A percentile compares a stretch with the other conserved stretches of the same genome.
Evolutionary conservation across 495 filamentous ascomycete genomes (phyloP).

Genomic region (Trichoderma erinaceum): DNA sequence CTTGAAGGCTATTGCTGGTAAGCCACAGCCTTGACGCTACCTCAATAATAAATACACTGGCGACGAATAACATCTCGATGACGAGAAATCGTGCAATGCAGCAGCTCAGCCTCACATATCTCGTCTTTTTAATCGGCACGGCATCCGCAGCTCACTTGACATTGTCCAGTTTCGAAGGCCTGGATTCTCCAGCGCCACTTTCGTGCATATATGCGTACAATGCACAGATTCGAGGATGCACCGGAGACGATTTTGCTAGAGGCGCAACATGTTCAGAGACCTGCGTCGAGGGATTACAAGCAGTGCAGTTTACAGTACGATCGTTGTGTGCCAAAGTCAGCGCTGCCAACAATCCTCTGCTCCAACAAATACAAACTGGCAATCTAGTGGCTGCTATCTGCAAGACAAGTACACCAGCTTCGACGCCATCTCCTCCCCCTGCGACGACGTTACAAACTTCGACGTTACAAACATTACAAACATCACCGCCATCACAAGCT

Average conservation of each 20-base stretch:
- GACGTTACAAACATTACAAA: not conserved
- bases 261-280: not conserved
- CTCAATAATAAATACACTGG: not conserved
- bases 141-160: not conserved
- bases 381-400: not conserved
- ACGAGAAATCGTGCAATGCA: not conserved
- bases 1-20: too few species aligned
- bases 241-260: not conserved
- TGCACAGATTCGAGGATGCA: not conserved
- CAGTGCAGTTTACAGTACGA: conserved; percentile 3
- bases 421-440: not conserved
- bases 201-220: conserved; percentile 6
- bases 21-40: not conserved
- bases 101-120: not conserved
- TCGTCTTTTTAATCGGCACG: not conserved
- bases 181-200: not conserved
- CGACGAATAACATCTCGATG: not conserved
- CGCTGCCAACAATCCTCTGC: not conserved
- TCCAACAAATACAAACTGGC: not conserved
- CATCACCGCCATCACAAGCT: not conserved
- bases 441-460: not conserved
- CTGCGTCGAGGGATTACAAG: not conserved
- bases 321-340: not conserved
- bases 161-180: not conserved
- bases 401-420: not conserved